Evolutionary conservation across 2,329 filamentous ascomycete species (phyloP), one percentile per base, ranked within the genome.

Genomic region (Neonectria punicea): DNA sequence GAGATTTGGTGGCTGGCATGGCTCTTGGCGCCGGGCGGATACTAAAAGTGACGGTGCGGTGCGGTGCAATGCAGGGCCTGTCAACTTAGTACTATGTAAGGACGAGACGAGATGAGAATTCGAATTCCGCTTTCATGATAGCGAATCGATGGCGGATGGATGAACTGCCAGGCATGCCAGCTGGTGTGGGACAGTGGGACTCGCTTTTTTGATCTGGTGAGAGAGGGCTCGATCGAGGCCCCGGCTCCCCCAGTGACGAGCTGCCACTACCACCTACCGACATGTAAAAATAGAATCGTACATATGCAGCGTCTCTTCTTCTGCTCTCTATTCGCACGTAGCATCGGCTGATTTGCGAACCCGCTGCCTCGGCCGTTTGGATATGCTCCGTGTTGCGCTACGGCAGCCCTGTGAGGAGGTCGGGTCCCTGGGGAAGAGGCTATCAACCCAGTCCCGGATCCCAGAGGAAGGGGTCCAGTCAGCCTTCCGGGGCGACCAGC

Each of bases 401-500:
- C 49, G 49, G 49, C 49, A 51, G 49, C 49, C 49, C 49, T 51
- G 49, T 10, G 28, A 51, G 49, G 28, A 25, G 30, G 9, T 13
- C 25, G 20, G n/a, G 39, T 18, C 9, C 25, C 49, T 32, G 49
- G 49, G 49, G 30, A 51, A 34, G 30, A 30, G 30, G 9, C 30
- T 32, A 50, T 18, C 28, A 30, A 8, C 36, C 36, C 16, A 39
- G 36, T n/a, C 36, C 36, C 36, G 44, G 28, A 5, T 32, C 47
- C 47, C 16, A 18, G 20, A 7, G 47, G 14, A 30, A 32, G 28
- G 28, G 47, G 16, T 39, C 36, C 36, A 20, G n/a, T 18, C 28
- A 34, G 49, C 49, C 30, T 16, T 34, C n/a, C 18, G 6, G 49
- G 30, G 30, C 47, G 30, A 34, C 9, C 36, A 39, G 7, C 36